phyloP scores from a whole-genome alignment of 2,329 filamentous ascomycete species.

The Xylariales sp. region DNA sequence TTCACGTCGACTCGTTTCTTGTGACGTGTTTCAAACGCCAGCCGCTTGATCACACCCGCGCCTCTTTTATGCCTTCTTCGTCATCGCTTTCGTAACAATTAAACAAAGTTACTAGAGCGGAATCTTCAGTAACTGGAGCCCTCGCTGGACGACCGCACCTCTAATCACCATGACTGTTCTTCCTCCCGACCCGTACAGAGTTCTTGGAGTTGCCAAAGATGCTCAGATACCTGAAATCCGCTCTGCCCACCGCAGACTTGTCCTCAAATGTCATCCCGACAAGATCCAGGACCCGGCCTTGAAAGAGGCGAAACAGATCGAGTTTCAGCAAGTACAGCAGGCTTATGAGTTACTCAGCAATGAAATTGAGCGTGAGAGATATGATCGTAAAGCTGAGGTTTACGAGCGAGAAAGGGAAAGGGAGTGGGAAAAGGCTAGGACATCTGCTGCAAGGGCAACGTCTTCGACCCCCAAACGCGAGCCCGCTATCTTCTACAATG shows the following conservation, averaged over 20 bases:
- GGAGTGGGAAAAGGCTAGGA: slow-evolving; percentile 54
- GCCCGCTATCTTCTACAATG: slow-evolving; percentile 55
- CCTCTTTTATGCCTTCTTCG: slow-evolving; percentile 42
- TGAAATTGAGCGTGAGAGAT: slow-evolving; percentile 75
- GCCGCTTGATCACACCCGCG: slow-evolving; percentile 43
- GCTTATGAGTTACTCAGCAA: slow-evolving; percentile 92
- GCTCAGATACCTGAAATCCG: slow-evolving; percentile 79
- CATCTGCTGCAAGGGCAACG: slow-evolving; percentile 24
- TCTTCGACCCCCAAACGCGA: slow-evolving; percentile 53
- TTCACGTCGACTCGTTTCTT: slow-evolving; percentile 29
- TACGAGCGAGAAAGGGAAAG: slow-evolving; percentile 63
- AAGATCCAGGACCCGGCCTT: slow-evolving; percentile 83
- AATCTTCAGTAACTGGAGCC: slow-evolving; percentile 31
- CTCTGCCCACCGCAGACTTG: slow-evolving; percentile 84
- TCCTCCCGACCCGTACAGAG: slow-evolving; percentile 80
- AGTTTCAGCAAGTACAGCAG: slow-evolving; percentile 92
- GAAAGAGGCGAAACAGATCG: slow-evolving; percentile 82
- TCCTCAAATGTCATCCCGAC: slow-evolving; percentile 90
- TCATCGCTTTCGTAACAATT: slow-evolving; percentile 44
- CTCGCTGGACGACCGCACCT: slow-evolving; percentile 38
- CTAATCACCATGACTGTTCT: slow-evolving; percentile 60
- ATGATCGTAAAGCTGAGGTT: slow-evolving; percentile 80
- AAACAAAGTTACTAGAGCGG: slow-evolving; percentile 27
- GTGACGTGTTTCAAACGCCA: slow-evolving; percentile 43
- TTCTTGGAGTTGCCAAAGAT: slow-evolving; percentile 78